Evolutionary conservation across 2,329 filamentous ascomycete genomes (phyloP), one percentile per base, ranked within the genome.

Genomic region (Phoma sp.): DNA sequence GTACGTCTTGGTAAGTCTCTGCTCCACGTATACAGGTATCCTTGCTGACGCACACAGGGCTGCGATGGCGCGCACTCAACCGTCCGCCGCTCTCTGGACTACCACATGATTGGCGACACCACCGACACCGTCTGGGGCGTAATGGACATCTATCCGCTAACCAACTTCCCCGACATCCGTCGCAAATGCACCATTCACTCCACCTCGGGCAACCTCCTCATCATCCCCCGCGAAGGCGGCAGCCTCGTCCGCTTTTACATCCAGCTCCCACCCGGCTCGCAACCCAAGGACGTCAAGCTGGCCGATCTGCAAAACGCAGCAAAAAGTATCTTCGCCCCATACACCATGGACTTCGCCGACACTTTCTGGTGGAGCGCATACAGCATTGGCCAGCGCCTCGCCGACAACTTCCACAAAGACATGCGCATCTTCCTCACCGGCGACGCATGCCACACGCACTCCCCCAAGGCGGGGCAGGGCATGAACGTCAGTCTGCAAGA

Each of bases 331-430:
- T 82, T 88, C 43, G 57, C 70, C 0, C 85, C 84, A 0, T 87
- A 85, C 50, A 56, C 64, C 0, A 76, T 87, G 57, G 80, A 85
- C 0, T 79, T 85, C 45, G 77, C 77, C 1, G 80, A 82, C 47
- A 86, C 84, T 78, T 87, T 73, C 15, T 91, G 88, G 87, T 91
- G 90, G 76, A 88, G 87, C 38, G 84, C 86, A 36, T 91, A 90
- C 69, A 82, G 86, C 61, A 87, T 90, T 52, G 86, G 87, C 10
- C 87, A 90, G 76, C 84, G 89, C 15, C 83, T 92, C 18, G 89
- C 89, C 2, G 85, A 85, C 60, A 81, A 84, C 39, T 92, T 92
- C 75, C 83, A 84, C 60, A 84, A 88, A 64, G 79, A 83, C 39
- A 77, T 85, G 55, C 81, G 85, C 14, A 83, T 88, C n/a, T 91